Percentiles rank a stretch among this genome's conserved stretches.
Conservation (phyloP, 2,329 filamentous ascomycete genomes). For the Claviceps arundinis region DNA sequence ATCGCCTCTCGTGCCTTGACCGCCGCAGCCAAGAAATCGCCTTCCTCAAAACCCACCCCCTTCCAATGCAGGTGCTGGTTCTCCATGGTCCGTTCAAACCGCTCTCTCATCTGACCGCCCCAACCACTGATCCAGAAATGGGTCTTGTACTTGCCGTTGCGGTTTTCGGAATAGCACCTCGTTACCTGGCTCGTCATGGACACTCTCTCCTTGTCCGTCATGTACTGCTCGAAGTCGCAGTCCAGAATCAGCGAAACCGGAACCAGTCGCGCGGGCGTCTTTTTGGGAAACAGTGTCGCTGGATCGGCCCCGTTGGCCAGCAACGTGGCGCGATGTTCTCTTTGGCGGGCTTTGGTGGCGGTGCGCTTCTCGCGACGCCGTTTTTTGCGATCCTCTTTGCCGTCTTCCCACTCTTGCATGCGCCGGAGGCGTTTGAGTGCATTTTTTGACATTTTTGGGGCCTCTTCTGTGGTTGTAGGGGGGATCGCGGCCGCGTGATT, state of each 20-base stretch:
- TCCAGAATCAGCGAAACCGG: slow-evolving; percentile 77
- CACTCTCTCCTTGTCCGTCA: slow-evolving; percentile 74
- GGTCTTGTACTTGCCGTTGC: slow-evolving; percentile 48
- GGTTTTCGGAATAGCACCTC: slow-evolving; percentile 80
- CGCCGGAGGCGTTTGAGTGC: slow-evolving; percentile 68
- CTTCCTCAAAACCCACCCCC: slow-evolving; percentile 57
- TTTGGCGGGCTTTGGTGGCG: slow-evolving; percentile 32
- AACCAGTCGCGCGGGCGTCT: slow-evolving; percentile 36
- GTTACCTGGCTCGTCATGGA: slow-evolving; percentile 77
- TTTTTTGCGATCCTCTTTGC: slow-evolving; percentile 43
- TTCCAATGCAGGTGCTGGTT: slow-evolving; percentile 70
- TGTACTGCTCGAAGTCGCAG: slow-evolving; percentile 82
- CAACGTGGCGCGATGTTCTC: slow-evolving; percentile 34
- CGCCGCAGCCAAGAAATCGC: slow-evolving; percentile 60
- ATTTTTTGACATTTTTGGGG: slow-evolving; percentile 58
- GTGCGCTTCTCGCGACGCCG: slow-evolving; percentile 42
- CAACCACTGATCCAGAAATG: slow-evolving; percentile 72
- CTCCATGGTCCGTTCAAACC: slow-evolving; percentile 64
- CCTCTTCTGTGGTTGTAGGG: background rate
- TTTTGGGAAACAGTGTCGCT: slow-evolving; percentile 19
- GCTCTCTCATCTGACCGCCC: slow-evolving; percentile 57
- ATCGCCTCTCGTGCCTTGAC: slow-evolving; percentile 55
- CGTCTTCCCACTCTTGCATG: slow-evolving; percentile 62
- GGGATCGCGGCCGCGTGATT: background rate
- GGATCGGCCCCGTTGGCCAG: slow-evolving; percentile 35